Conservation (phyloP, 768 basidiomycete genomes). For the Boletus patriciae region DNA sequence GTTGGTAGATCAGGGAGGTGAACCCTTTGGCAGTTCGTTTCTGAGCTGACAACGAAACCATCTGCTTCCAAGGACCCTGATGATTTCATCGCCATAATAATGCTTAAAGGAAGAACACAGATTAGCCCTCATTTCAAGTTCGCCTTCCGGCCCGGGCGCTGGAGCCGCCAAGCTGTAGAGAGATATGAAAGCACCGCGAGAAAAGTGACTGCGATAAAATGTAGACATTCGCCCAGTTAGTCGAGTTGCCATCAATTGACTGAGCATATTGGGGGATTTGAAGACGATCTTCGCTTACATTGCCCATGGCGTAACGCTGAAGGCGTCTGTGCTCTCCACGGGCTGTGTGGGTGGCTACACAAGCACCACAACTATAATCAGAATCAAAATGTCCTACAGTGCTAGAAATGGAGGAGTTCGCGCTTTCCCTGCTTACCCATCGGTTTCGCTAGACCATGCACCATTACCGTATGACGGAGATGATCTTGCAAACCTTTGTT, state of each 20-base stretch:
- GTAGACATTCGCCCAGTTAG: not conserved
- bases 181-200: not conserved
- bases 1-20: slow-evolving; percentile 17
- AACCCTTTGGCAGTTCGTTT: slow-evolving; percentile 6
- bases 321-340: not conserved
- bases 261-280: not conserved
- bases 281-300: not conserved
- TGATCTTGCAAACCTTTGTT: not conserved
- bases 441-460: not conserved
- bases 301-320: not conserved
- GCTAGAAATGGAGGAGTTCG: not conserved
- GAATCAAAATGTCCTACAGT: not conserved
- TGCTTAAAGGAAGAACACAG: not conserved
- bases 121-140: slow-evolving; percentile 3
- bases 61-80: not conserved
- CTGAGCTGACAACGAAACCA: not conserved
- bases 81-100: not conserved
- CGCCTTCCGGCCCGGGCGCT: not conserved
- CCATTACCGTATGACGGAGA: too few relatives aligned
- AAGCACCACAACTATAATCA: not conserved
- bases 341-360: slow-evolving; percentile 1
- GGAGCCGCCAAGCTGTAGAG: slow-evolving; percentile 28
- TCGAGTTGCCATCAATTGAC: not conserved
- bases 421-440: not conserved
- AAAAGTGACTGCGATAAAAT: not conserved